A percentile compares a stretch with the other conserved stretches of the same genome.
phyloP scores from a whole-genome alignment of 768 basidiomycete species.

The Russula brevipes region DNA sequence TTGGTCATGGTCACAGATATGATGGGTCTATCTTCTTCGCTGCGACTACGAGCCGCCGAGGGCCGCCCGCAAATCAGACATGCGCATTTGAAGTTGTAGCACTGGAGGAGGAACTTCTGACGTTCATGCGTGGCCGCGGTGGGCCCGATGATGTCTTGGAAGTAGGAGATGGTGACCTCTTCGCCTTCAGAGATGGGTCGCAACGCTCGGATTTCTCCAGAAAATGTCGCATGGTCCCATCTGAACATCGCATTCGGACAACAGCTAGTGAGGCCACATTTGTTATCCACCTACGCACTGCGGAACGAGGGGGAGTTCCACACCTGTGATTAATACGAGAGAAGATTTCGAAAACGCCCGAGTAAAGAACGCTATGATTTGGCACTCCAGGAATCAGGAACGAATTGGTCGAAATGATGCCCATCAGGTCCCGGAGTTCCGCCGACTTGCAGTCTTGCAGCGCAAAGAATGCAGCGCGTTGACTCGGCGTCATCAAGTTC shows the following conservation, averaged over 20 bases:
- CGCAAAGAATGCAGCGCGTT: neutral
- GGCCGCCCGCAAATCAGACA: slow-evolving; percentile 31
- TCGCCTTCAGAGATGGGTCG: slow-evolving; percentile 32
- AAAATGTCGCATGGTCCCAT: slow-evolving; percentile 32
- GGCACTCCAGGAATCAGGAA: slow-evolving; percentile 11
- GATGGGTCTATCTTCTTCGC: slow-evolving; percentile 14
- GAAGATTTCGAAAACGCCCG: slow-evolving; percentile 25
- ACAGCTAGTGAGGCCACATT: slow-evolving; percentile 26
- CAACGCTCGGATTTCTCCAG: slow-evolving; percentile 29
- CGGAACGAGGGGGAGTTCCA: neutral
- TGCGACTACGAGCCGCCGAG: slow-evolving; percentile 13
- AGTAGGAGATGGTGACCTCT: slow-evolving; percentile 34
- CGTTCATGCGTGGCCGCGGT: slow-evolving; percentile 24
- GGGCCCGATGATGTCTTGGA: slow-evolving; percentile 10
- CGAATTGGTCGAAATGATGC: slow-evolving; percentile 10
- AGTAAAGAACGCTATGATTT: slow-evolving; percentile 24
- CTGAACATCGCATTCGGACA: slow-evolving; percentile 24
- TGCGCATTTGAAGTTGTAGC: slow-evolving; percentile 34
- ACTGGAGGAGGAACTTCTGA: slow-evolving; percentile 25
- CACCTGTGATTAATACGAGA: slow-evolving; percentile 28
- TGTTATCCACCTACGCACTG: neutral
- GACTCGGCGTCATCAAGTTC: neutral
- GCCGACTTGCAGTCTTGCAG: neutral
- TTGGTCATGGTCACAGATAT: neutral
- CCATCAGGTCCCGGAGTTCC: neutral